These are phyloP conservation scores for Schizophyllum commune DNA, from an alignment of 1,284 basidiomycete genomes.

Conservation along the genomic window DNA sequence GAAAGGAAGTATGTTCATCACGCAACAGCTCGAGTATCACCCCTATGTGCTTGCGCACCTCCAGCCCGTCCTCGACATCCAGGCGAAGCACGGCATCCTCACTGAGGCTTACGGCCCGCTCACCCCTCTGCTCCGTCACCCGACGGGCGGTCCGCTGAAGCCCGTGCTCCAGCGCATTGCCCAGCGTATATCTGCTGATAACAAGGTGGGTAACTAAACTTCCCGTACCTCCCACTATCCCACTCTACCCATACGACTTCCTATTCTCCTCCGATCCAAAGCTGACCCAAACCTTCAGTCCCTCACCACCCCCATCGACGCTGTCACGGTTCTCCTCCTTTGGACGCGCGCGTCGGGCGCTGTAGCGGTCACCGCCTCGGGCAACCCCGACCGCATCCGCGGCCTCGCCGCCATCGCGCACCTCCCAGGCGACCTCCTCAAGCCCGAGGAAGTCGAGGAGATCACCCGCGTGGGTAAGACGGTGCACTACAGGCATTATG, in stretches of 20 bases:
- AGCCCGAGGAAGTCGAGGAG: constrained; percentile 35
- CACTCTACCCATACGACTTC: not conserved
- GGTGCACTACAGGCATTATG: constrained; percentile 34
- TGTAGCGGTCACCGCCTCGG: constrained; percentile 30
- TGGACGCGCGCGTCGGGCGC: constrained; percentile 20
- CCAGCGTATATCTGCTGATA: constrained; percentile 14
- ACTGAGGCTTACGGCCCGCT: constrained; percentile 15
- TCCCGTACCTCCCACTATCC: too few species aligned
- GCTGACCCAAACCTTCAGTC: too few species aligned
- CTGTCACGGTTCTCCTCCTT: constrained; percentile 16
- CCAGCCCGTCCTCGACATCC: constrained; percentile 30
- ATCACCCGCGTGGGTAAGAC: constrained; percentile 37
- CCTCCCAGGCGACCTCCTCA: constrained; percentile 26
- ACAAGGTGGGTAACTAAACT: constrained; percentile 9
- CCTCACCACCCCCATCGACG: constrained; percentile 9
- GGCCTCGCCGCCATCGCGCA: constrained; percentile 32
- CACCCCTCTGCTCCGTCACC: constrained; percentile 27
- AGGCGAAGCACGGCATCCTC: constrained; percentile 34
- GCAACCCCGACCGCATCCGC: constrained; percentile 35
- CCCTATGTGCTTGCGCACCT: constrained; percentile 34
- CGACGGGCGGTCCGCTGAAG: constrained; percentile 37
- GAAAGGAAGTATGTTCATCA: not conserved
- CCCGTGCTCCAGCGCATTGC: constrained; percentile 36
- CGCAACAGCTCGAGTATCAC: constrained; percentile 41
- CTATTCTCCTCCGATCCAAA: not conserved